phyloP scores from a whole-genome alignment of 305 asterid genomes.

The Plantago rigida region DNA sequence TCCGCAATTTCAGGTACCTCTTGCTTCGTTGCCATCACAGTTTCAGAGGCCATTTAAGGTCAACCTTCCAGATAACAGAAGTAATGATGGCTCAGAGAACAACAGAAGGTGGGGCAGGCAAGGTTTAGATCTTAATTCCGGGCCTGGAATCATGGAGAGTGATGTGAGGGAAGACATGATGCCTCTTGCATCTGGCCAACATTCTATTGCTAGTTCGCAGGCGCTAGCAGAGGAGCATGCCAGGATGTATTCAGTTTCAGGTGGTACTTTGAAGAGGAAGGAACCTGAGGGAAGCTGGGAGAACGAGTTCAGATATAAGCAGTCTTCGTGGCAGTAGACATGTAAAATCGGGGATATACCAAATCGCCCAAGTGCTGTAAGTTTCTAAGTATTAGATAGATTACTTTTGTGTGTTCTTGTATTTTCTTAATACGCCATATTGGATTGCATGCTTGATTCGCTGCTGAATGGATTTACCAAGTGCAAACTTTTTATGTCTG shows the following conservation, averaged over 20 bases:
- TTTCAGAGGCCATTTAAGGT: conserved; percentile 46
- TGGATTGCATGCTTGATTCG: not conserved
- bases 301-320: conserved; percentile 42
- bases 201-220: conserved; percentile 32
- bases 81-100: conserved; percentile 31
- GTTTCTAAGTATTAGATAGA: conserved; percentile 11
- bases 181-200: conserved; percentile 30
- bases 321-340: conserved; percentile 45
- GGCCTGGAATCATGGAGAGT: conserved; percentile 39
- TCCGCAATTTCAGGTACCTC: conserved; percentile 40
- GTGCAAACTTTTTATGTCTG: not conserved
- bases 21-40: conserved; percentile 34
- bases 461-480: too few species aligned
- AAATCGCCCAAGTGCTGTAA: conserved; percentile 25
- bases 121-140: conserved; percentile 51
- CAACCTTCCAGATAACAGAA: conserved; percentile 31
- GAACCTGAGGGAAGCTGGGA: conserved; percentile 55
- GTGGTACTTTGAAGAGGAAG: conserved; percentile 44
- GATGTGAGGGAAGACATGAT: conserved; percentile 37
- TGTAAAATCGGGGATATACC: conserved; percentile 5
- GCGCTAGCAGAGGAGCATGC: conserved; percentile 39
- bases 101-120: conserved; percentile 42
- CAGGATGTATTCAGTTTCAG: conserved; percentile 34
- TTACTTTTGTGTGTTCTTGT: too few species aligned
- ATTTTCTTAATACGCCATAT: too few species aligned